These are phyloP conservation scores for Cladosporium cucumerinum DNA, from an alignment of 2,329 filamentous ascomycete genomes.

Conservation along the genomic window DNA sequence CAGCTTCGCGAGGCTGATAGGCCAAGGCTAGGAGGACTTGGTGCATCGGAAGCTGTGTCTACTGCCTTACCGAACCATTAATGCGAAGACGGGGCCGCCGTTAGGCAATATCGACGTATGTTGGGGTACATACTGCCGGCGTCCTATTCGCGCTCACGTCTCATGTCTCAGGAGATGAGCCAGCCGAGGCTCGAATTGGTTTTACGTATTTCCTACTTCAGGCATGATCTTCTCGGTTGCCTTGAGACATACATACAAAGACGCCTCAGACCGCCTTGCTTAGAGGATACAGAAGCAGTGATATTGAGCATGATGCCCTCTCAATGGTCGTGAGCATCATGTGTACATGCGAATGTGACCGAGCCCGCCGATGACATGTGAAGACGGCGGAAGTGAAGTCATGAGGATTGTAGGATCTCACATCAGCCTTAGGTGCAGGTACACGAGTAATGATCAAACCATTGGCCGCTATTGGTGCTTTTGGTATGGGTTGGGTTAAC, in stretches of 20 bases:
- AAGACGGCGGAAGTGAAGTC: background rate
- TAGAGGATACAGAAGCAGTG: background rate
- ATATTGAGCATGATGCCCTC: background rate
- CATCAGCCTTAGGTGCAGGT: background rate
- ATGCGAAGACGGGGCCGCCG: slow-evolving; percentile 2
- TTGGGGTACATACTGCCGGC: background rate
- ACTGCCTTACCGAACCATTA: background rate
- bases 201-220: background rate
- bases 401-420: slow-evolving; percentile 1
- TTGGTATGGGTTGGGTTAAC: background rate
- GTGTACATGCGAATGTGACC: background rate
- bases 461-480: background rate
- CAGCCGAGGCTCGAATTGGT: background rate
- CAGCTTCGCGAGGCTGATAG: slow-evolving; percentile 4
- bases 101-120: background rate
- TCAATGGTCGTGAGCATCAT: background rate
- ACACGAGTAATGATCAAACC: background rate
- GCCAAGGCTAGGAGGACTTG: background rate
- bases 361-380: background rate
- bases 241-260: background rate
- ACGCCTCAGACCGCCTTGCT: background rate
- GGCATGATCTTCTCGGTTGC: background rate
- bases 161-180: background rate
- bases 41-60: background rate
- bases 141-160: background rate